phyloP scores from a whole-genome alignment of 805 yeast species.

The Cyberlindnera mrakii region DNA sequence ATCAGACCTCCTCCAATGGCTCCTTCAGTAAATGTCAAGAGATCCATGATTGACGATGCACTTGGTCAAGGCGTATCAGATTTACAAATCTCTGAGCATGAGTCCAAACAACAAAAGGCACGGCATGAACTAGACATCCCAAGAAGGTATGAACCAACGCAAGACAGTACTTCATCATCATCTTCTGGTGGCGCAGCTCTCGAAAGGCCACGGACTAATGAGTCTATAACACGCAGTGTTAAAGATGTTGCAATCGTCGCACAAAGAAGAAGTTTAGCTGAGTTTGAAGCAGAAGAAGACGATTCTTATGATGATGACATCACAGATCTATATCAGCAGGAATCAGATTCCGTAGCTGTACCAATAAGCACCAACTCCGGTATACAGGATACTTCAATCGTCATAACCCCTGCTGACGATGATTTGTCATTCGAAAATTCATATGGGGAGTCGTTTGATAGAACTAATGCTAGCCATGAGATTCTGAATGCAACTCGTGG shows the following conservation, averaged over 20 bases:
- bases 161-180: neutral
- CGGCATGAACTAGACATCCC: conserved; percentile 5
- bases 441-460: conserved; percentile 9
- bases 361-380: neutral
- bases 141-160: conserved; percentile 1
- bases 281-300: conserved; percentile 22
- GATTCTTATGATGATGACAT: conserved; percentile 24
- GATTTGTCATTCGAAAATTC: conserved; percentile 18
- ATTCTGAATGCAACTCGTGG: conserved; percentile 6
- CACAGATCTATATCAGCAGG: conserved; percentile 18
- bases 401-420: conserved; percentile 1
- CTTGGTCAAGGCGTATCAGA: neutral
- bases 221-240: conserved; percentile 7
- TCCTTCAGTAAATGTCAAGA: neutral
- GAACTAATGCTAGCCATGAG: conserved; percentile 8
- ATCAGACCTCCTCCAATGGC: neutral
- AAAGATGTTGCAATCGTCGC: conserved; percentile 27
- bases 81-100: neutral
- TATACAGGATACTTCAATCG: neutral
- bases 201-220: neutral
- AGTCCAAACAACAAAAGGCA: neutral
- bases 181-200: neutral
- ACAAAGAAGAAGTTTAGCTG: conserved; percentile 24
- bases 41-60: conserved; percentile 1
- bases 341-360: neutral